phyloP scores from a whole-genome alignment of 2,329 filamentous ascomycete species.

The Trichoderma sp. region DNA sequence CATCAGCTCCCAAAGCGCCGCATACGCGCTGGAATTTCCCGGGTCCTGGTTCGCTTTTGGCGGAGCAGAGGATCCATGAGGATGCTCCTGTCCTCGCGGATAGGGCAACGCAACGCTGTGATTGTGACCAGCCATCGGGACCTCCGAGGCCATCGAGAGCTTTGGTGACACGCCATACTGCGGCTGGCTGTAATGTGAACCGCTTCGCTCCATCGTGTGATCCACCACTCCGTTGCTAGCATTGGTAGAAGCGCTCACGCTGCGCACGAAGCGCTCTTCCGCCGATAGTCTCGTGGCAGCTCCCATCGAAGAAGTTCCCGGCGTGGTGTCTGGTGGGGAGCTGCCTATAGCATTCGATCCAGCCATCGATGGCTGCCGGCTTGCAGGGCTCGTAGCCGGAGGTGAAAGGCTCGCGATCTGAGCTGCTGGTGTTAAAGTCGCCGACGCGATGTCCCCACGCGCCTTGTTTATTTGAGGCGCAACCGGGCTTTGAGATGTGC shows the following conservation, averaged over 20 bases:
- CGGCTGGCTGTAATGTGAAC: background rate
- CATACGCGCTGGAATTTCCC: slow-evolving; percentile 32
- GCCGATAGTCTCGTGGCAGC: background rate
- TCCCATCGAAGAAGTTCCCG: background rate
- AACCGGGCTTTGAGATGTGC: background rate
- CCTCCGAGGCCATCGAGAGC: background rate
- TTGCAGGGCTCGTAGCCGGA: background rate
- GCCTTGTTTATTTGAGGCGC: slow-evolving; percentile 4
- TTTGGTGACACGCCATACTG: background rate
- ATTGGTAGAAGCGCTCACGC: background rate
- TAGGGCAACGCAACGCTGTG: background rate
- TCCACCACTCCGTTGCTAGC: slow-evolving; percentile 1
- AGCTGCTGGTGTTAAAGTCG: slow-evolving; percentile 3
- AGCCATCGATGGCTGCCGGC: background rate
- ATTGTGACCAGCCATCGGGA: background rate
- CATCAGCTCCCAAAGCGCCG: slow-evolving; percentile 39
- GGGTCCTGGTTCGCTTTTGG: background rate
- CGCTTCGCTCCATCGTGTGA: background rate
- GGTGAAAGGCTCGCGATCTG: slow-evolving; percentile 4
- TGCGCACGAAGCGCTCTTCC: background rate
- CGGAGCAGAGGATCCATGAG: background rate
- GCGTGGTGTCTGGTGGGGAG: background rate
- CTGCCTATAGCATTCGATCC: background rate
- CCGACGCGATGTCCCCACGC: slow-evolving; percentile 25
- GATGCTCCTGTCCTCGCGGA: background rate